Base-by-base conservation (phyloP, 495 filamentous ascomycete genomes). In the Tuber magnatum region DNA sequence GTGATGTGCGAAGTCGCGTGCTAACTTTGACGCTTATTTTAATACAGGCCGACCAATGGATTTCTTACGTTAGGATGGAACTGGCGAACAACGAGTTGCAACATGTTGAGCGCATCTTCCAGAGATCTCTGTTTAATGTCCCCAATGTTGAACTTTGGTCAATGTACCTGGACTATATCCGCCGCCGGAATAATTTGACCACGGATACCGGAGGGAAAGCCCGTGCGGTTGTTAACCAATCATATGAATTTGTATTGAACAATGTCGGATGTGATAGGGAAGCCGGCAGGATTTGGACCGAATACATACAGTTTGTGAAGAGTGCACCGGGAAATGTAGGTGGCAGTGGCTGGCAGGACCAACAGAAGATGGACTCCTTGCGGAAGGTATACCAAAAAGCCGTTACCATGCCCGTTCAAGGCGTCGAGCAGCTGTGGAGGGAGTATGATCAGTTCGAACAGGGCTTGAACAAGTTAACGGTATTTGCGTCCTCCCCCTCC, bases 361-460 rank as follows among this genome's bases (percentile, higher is more conserved):
- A 93, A 83, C 95, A 98, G 81, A 99, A 99, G 87, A 96, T 97
- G 93, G 95, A 99, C 78, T 83, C 90, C 76, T 85, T 99, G 35
- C 89, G 95, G 38, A 96, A 94, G 81, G 91, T 92, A 5, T 98
- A 97, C 82, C 94, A 97, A 79, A 90, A 90, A 43, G 94, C 95
- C 22, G 91, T 97, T 61, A 90, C 87, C 77, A 89, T 97, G 72
- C 95, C 95, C 7, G 94, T 91, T 20, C 87, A 91, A 69, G 92
- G 89, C 44, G 87, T 95, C 70, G 92, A 94, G 79, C 86, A 86
- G 20, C 83, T 99, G 16, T 99, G 95, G 95, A 97, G 95, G 84
- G 94, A 99, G 81, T 99, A 98, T 81, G 94, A 97, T 84, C 88
- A 90, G 80, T 99, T 98, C 81, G 95, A 99, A 84, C 92, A 93